Percentiles rank a stretch among this genome's conserved stretches.
Conservation (phyloP, 78 protist genomes). For the Tieghemostelium lacteum region DNA sequence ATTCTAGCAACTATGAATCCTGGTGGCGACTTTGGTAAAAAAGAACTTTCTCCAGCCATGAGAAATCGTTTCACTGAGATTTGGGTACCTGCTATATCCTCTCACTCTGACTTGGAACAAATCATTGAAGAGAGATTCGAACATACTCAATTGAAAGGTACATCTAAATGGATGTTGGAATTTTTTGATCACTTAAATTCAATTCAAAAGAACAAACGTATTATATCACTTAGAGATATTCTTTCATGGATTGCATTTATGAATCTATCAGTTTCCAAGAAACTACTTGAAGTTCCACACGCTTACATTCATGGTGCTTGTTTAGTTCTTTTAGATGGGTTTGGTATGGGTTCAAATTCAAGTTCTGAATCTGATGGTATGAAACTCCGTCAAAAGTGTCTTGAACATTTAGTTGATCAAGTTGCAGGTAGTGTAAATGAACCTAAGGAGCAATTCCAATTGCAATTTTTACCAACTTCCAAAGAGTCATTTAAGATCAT, state of each 20-base stretch:
- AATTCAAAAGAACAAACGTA: constrained; percentile 70
- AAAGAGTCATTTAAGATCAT: background rate
- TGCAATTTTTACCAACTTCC: too few species aligned
- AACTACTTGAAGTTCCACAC: background rate
- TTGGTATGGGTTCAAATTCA: constrained; percentile 76
- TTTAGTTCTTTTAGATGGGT: constrained; percentile 93
- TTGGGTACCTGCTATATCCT: constrained; percentile 93
- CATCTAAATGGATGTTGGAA: constrained; percentile 34
- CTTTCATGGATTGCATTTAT: constrained; percentile 93
- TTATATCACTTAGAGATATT: constrained; percentile 90
- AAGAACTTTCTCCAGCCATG: constrained; percentile 99
- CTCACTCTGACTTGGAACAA: constrained; percentile 71
- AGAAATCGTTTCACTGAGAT: constrained; percentile 96
- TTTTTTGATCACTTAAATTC: constrained; percentile 60
- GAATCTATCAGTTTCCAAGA: constrained; percentile 20
- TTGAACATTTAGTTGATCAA: constrained; percentile 16
- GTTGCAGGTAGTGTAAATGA: too few species aligned
- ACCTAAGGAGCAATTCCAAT: too few species aligned
- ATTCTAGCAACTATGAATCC: constrained; percentile 99
- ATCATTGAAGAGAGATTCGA: constrained; percentile 75
- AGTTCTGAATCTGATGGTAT: constrained; percentile 48
- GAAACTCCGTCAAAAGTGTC: constrained; percentile 25
- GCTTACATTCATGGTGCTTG: constrained; percentile 93
- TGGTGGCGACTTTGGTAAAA: constrained; percentile 99
- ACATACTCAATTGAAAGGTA: background rate